Evolutionary conservation across 257 asterid genomes (phyloP), one percentile per base, ranked within the genome.

Genomic region (Solanum boliviense): DNA sequence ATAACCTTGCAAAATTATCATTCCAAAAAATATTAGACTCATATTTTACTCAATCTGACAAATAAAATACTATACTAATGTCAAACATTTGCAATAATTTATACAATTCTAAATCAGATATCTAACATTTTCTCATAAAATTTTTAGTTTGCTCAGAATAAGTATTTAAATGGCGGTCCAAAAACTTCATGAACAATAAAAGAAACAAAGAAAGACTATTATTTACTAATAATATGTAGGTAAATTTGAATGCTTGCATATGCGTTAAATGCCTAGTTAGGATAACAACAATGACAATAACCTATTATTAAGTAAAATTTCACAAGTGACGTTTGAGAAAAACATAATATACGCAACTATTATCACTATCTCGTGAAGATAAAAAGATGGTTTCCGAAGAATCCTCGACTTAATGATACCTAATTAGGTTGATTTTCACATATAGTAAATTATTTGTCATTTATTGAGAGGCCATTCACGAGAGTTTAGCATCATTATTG

Each of bases 321-420:
- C 2, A 58, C n/a, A 58, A 21, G 27, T 21, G 5, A 21, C 4
- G 2, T 21, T 21, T 58, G 2, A 21, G 1, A 3, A 58, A 21
- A 21, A 58, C 1, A 21, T 3, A 58, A 4, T 65, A 7, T 65
- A 10, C 16, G 0, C 3, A 23, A 11, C n/a, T 11, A n/a, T 62
- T 62, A 62, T 1, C 3, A n/a, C 3, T 10, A 10, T 11, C 2
- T 62, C 8, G 8, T 62, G 0, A n/a, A 62, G 7, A 1, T 65
- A 2, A 11, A 65, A 52, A 1, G 0, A n/a, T 0, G 1, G 0
- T 62, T 62, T 65, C 0, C 0, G 1, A 65, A 65, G 0, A 11
- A 65, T n/a, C 1, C 16, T n/a, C 4, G 0, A 65, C 0, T n/a
- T 12, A 10, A 5, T 65, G 3, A 67, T 5, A 67, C 34, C 20